Conservation (phyloP, 2,329 filamentous ascomycete species). For the Colletotrichum sp. region DNA sequence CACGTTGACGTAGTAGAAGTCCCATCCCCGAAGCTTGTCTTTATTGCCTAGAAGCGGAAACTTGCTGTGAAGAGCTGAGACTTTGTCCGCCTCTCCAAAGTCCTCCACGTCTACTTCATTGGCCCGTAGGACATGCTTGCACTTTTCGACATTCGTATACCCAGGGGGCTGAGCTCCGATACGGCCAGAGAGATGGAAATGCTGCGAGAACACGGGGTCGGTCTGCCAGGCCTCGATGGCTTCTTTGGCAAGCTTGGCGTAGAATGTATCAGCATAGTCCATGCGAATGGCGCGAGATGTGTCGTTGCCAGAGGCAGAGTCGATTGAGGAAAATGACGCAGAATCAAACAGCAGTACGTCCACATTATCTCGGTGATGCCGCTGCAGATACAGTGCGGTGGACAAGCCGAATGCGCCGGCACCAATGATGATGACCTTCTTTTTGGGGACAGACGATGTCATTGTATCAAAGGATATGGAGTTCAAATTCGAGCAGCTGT, state of each 20-base stretch:
- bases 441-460: not conserved
- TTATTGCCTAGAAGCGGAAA: not conserved
- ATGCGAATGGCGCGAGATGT: not conserved
- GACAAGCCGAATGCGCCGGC: not conserved
- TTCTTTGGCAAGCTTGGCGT: not conserved
- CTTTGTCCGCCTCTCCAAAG: not conserved
- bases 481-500: not conserved
- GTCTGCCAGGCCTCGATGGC: not conserved
- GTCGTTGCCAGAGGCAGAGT: not conserved
- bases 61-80: not conserved
- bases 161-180: not conserved
- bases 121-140: not conserved
- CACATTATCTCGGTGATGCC: not conserved
- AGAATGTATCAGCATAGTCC: not conserved
- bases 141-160: not conserved
- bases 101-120: not conserved
- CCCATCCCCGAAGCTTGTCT: not conserved
- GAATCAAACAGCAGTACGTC: not conserved
- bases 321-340: not conserved
- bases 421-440: not conserved
- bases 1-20: not conserved
- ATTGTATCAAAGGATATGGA: not conserved
- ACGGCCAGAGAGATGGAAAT: not conserved
- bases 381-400: not conserved
- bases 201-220: not conserved